Base-by-base conservation (phyloP, 2,329 filamentous ascomycete genomes). In the Simplicillium sp. region DNA sequence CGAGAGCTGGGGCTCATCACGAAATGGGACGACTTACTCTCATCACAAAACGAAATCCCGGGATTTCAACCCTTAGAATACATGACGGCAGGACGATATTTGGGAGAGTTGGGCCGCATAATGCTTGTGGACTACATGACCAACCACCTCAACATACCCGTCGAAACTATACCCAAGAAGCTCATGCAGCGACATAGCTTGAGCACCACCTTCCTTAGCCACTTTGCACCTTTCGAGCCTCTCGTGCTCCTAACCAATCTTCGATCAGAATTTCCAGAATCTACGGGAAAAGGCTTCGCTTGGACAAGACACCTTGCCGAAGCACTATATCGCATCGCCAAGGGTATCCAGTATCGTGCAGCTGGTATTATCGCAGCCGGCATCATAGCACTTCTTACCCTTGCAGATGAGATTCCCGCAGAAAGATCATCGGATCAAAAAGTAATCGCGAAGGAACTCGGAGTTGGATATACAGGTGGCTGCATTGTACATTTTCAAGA, bases 11-110 rank as follows among this genome's bases (percentile, higher is more conserved):
- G 68, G 1, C 69, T 89, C 37, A 75, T 86, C 39, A 88, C 75
- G 9, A 64, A 63, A 29, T 90, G 85, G 85, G 86, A 92, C 52
- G 61, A 67, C 9, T 62, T 71, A 44, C 68, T 92, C 6, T 84
- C 88, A 50, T 60, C 61, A 4, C 73, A 78, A 36, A 82, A 80
- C 50, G 80, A 86, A 50, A 68, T 67, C 7, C 82, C 85, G 0
- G 84, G 85, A 0, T 88, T 90, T 50, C 85, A 90, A 48, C 84
- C 85, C 0, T 74, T 90, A 15, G 86, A 92, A 55, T 90, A 89
- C 60, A 87, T 90, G 82, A 88, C 84, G 1, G 77, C 84, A 3
- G 84, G 84, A 3, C 71, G 84, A 33, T 89, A 89, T 54, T 70
- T 89, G 4, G 84, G 84, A 38, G 84, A 89, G 59, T 73, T 89